A percentile compares a stretch with the other conserved stretches of the same genome.
These are phyloP conservation scores for Ensete glaucum DNA, from an alignment of 176 grass and related monocot species.

Conservation along the genomic window DNA sequence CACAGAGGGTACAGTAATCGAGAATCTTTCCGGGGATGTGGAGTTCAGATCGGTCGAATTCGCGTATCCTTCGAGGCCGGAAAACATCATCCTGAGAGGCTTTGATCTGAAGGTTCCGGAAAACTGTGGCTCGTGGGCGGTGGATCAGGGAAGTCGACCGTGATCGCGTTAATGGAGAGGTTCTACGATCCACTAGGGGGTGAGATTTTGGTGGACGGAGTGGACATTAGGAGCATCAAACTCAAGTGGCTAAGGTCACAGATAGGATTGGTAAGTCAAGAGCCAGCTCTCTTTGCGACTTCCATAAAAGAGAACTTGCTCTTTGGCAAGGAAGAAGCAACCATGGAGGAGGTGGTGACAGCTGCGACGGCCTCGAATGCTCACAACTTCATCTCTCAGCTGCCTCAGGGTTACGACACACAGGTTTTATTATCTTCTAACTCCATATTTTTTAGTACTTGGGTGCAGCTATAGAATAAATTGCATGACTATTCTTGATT, in stretches of 20 bases:
- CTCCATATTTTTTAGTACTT: no score
- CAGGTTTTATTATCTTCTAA: background rate
- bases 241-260: conserved; percentile 29
- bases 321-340: conserved; percentile 39
- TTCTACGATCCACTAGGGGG: conserved; percentile 14
- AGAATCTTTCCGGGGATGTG: background rate
- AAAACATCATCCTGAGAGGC: background rate
- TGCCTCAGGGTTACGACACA: conserved; percentile 30
- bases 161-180: background rate
- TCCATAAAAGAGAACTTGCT: conserved; percentile 46
- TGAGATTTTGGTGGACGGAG: conserved; percentile 27
- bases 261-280: conserved; percentile 50
- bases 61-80: conserved; percentile 4
- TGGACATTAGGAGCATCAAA: conserved; percentile 30
- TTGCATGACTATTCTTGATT: no score
- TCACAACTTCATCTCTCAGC: conserved; percentile 40
- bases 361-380: conserved; percentile 35
- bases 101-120: background rate
- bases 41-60: background rate
- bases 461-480: no score
- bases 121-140: background rate
- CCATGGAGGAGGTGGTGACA: conserved; percentile 40
- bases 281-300: conserved; percentile 40
- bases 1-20: background rate
- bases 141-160: conserved; percentile 5